Base-by-base conservation (phyloP, 371 early-diverging fungal species). In the Syncephalastrum contaminatum region DNA sequence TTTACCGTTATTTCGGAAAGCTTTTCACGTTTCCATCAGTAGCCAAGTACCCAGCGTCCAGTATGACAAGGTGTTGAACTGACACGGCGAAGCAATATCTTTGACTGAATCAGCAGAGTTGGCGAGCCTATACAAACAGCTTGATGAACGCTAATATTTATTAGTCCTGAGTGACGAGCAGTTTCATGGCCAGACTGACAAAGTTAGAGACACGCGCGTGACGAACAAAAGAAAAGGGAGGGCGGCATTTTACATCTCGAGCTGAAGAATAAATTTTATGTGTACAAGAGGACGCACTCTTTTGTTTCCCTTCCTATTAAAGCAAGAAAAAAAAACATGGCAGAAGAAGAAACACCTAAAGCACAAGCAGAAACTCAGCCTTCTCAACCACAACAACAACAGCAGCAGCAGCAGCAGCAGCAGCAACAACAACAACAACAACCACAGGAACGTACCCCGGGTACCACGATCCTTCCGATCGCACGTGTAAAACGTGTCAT, bases 401-500 rank as follows among this genome's bases (percentile, higher is more conserved):
- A 49, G 58, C 24, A 49, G n/a, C 40, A 21, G 10, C 30, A 24
- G 7, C 54, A 53, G 20, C 47, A 49, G 58, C 24, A 49, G n/a
- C 40, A 21, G 10, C 30, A 24, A 15, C 54, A 53, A 22, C 47
- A 49, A 60, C 24, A 49, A 19, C 40, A 21, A 10, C 36, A 24
- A 12, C 27, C 51, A 30, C 24, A 51, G 7, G 80, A 72, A 39
- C 61, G 73, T 41, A 47, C 53, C 2, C 69, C 85, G 16, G 90
- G 88, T n/a, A 67, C 74, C 2, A 81, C 84, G 1, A 70, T 72
- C 30, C 64, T 91, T 25, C 91, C 91, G 2, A 64, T 82, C 14
- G 87, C 93, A n/a, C 80, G 93, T 55, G 84, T 92, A 52, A 86
- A 89, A 51, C 82, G 89, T 36, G 87, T 93, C 57, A 88, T 93